Base-by-base conservation (phyloP, 2,329 filamentous ascomycete genomes). In the Penicillium sp. region DNA sequence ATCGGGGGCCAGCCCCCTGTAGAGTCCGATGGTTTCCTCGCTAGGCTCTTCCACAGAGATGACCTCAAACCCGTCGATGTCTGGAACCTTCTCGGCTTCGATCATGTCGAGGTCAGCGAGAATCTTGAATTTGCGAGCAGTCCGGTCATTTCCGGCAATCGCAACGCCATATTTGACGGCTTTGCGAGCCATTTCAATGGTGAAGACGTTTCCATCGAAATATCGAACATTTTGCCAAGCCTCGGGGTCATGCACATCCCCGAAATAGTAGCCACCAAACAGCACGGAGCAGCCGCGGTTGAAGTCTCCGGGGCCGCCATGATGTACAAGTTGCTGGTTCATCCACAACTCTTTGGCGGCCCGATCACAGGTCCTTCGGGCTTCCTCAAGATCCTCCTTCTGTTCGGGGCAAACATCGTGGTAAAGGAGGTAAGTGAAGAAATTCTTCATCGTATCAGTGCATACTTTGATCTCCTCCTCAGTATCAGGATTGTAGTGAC, bases 351-450 rank as follows among this genome's bases (percentile, higher is more conserved):
- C 90, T 2, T 76, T 67, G 3, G 84, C 80, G 1, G 89, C 90
- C 14, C 79, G 68, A 20, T 85, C 81, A 65, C 91, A 96, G 29
- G 93, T 71, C 1, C 71, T 71, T 8, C 88, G 78, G 0, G 92
- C 91, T 0, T 80, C 77, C 16, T 83, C 74, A 56, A 97, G 79
- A 60, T 93, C 83, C 0, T 81, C 77, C 0, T 74, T 78, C 68
- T 92, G 89, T 71, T 97, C 94, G 0, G 89, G 88, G 66, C 92
- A 96, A 16, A 95, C 93, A 37, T 89, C 83, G 68, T 97, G 92
- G 58, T 89, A 84, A 10, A 92, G 79, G 0, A 97, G 79, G 63
- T 97, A 99, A 61, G 90, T 89, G 61, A 96, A 84, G 69, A 97
- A 97, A 69, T 94, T 96, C 57, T 85, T 84, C 39, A 97, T 80